Evolutionary conservation across 441 rosid species (phyloP).

Genomic region (Codiaeum variegatum): DNA sequence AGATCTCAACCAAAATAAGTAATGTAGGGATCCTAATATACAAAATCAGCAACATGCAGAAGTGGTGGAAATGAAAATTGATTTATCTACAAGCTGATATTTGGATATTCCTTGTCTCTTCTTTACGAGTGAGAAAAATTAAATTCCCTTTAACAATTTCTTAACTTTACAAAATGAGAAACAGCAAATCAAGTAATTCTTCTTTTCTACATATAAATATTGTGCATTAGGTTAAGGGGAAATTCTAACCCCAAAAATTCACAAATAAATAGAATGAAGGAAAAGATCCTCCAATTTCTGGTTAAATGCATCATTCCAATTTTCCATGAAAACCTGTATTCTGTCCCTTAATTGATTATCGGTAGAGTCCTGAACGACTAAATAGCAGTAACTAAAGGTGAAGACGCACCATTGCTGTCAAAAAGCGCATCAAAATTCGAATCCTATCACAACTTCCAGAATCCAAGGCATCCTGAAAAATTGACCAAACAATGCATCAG

Average conservation of each 20-base stretch:
- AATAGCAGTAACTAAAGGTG: conserved; percentile 21
- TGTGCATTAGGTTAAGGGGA: background rate
- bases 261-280: background rate
- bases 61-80: background rate
- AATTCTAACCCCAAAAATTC: background rate
- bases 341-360: background rate
- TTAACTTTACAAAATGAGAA: background rate
- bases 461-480: conserved; percentile 70
- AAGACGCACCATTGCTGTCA: conserved; percentile 70
- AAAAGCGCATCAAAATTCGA: conserved; percentile 81
- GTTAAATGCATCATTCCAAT: conserved; percentile 1
- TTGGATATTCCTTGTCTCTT: background rate
- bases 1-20: background rate
- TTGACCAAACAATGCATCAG: background rate
- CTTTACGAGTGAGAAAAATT: background rate
- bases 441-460: conserved; percentile 67
- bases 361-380: conserved; percentile 6
- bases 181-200: background rate
- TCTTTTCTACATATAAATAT: background rate
- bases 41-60: background rate
- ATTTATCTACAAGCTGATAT: background rate
- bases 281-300: background rate
- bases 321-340: background rate
- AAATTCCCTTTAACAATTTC: background rate
- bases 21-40: background rate